These are phyloP conservation scores for Colletotrichum liriopes DNA, from an alignment of 2,329 filamentous ascomycete genomes.

Conservation along the genomic window DNA sequence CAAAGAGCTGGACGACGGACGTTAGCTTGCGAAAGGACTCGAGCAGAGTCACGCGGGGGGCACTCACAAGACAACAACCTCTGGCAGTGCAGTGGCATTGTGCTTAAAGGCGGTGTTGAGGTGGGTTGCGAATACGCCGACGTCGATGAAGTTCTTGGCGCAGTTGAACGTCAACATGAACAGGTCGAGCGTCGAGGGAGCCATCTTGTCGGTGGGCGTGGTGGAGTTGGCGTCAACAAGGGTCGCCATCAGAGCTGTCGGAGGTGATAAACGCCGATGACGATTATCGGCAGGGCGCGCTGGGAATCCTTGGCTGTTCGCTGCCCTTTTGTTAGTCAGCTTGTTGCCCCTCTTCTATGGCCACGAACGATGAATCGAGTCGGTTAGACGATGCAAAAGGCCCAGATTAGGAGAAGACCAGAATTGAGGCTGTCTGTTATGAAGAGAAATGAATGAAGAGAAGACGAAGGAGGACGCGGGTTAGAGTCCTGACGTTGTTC, in stretches of 20 bases:
- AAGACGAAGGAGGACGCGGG: background rate
- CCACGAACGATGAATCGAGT: background rate
- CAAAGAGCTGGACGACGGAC: slow-evolving; percentile 72
- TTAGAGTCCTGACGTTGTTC: background rate
- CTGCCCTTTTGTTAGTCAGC: slow-evolving; percentile 17
- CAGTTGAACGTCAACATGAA: slow-evolving; percentile 94
- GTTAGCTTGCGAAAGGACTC: slow-evolving; percentile 10
- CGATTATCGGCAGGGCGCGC: slow-evolving; percentile 5
- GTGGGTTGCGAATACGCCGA: slow-evolving; percentile 79
- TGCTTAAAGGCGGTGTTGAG: slow-evolving; percentile 73
- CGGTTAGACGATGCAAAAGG: background rate
- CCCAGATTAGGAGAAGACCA: background rate
- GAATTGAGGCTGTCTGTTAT: background rate
- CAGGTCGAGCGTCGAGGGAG: slow-evolving; percentile 72
- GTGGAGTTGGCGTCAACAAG: slow-evolving; percentile 39
- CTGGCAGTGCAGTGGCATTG: slow-evolving; percentile 63
- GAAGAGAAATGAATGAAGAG: background rate
- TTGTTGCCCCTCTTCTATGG: background rate
- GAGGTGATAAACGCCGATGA: slow-evolving; percentile 39
- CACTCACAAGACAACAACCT: slow-evolving; percentile 72
- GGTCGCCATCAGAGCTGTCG: slow-evolving; percentile 32
- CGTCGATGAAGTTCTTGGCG: slow-evolving; percentile 79
- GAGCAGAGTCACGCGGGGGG: slow-evolving; percentile 19
- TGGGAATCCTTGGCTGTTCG: slow-evolving; percentile 3
- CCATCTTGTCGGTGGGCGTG: slow-evolving; percentile 48